Base-by-base conservation (phyloP, 73 alveolate genomes). In the Blepharisma japonicum region DNA sequence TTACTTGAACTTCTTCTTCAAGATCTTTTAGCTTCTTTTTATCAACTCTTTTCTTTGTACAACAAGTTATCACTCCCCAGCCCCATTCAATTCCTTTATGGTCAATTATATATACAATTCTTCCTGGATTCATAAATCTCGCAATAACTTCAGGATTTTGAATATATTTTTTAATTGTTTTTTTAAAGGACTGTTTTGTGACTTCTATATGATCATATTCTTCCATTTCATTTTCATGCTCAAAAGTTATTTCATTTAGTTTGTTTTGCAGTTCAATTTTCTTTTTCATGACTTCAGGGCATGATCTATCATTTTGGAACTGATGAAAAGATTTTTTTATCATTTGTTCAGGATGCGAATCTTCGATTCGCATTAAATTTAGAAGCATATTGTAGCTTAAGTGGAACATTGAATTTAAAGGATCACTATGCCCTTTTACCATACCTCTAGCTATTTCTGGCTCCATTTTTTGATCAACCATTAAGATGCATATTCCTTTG, bases 361-460 rank as follows among this genome's bases (percentile, higher is more conserved):
- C 99, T 88, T 96, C 98, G 51, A 95, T 70, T 80, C 97, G 87
- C 95, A 96, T 90, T 81, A 98, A 90, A 86, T 96, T 96, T 74
- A 98, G 83, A 45, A 98, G 91, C 99, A 96, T 98, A 92, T 97
- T 96, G 93, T 96, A 98, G 23, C 94, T 92, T 38, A 98, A 80
- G 79, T 96, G 97, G 91, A 98, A 98, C 39, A 98, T 85, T 38
- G 98, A 90, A 83, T 94, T 93, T 81, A 98, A 90, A 51, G 98
- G 98, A 61, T 97, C 98, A 32, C 97, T 68, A 80, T 94, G 81
- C 9, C 99, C 99, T 90, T 96, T 91, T 76, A 98, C 90, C 88
- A 98, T 98, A 45, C 90, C 94, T 86, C 97, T 97, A 50, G 99
- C 99, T 21, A 90, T 95, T 55, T 98, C 99, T 6, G 96, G 98